Conservation (phyloP, 768 basidiomycete species). For the Cubamyces sp. region DNA sequence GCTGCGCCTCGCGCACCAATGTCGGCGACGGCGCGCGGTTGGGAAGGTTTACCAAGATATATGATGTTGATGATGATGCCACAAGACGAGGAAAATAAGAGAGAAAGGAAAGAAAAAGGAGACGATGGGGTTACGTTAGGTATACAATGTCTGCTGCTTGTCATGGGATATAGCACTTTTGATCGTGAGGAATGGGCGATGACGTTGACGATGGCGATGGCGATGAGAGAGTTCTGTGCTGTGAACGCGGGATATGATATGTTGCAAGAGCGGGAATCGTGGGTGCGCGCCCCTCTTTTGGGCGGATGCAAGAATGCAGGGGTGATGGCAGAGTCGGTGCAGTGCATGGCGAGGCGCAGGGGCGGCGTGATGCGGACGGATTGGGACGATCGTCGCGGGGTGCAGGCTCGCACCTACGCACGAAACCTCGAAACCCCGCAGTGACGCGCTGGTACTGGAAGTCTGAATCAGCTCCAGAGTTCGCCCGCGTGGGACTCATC, state of each 20-base stretch:
- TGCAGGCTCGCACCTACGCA: constrained; percentile 5
- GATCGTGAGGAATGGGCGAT: constrained; percentile 3
- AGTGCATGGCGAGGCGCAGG: background rate
- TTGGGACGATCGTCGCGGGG: background rate
- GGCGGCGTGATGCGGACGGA: background rate
- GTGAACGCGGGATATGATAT: constrained; percentile 3
- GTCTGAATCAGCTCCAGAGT: constrained; percentile 50
- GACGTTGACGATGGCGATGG: background rate
- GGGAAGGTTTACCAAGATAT: constrained; percentile 15
- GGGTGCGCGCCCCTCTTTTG: constrained; percentile 9
- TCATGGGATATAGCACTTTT: constrained; percentile 26
- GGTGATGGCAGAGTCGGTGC: background rate
- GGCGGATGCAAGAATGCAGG: constrained; percentile 6
- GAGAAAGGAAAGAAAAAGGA: too few relatives aligned
- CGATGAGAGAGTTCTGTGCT: background rate
- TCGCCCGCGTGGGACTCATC: constrained; percentile 58
- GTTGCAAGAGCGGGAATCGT: constrained; percentile 8
- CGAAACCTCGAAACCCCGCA: background rate
- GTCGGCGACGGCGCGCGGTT: background rate
- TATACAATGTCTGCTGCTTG: constrained; percentile 19
- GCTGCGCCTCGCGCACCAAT: background rate
- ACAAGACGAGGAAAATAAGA: background rate
- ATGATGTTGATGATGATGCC: background rate
- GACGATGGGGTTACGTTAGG: constrained; percentile 14
- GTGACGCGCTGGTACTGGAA: too few relatives aligned